Conservation (phyloP, 140 eudicot genomes). For the Bidens hawaiensis region DNA sequence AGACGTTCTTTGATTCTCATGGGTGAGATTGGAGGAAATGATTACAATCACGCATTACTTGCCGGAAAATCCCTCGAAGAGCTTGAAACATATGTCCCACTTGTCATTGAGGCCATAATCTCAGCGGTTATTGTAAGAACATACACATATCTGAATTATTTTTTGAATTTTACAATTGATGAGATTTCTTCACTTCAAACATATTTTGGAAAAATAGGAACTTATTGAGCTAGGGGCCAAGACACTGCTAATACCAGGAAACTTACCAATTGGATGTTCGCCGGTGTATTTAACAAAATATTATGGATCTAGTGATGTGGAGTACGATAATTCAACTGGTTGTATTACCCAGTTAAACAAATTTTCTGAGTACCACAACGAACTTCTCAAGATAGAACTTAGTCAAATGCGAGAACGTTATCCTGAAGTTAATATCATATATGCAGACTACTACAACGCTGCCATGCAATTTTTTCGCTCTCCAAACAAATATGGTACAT, state of each 20-base stretch:
- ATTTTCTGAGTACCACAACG: conserved; percentile 42
- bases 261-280: conserved; percentile 61
- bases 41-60: conserved; percentile 44
- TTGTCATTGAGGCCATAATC: conserved; percentile 35
- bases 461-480: conserved; percentile 32
- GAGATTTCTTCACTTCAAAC: not conserved
- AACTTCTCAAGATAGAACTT: conserved; percentile 33
- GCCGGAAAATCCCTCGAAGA: conserved; percentile 27
- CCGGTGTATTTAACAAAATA: conserved; percentile 34
- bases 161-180: no score
- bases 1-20: conserved; percentile 36
- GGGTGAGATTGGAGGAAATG: conserved; percentile 89
- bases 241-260: conserved; percentile 52
- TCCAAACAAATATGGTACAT: conserved; percentile 41
- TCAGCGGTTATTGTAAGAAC: conserved; percentile 34
- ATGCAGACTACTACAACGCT: conserved; percentile 65
- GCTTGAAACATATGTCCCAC: conserved; percentile 27
- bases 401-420: conserved; percentile 20
- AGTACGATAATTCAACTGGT: conserved; percentile 45
- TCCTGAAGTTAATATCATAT: conserved; percentile 43
- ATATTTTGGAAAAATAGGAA: conserved; percentile 25
- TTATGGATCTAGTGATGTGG: conserved; percentile 13
- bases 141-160: no score
- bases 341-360: conserved; percentile 44
- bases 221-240: conserved; percentile 42